Base-by-base conservation (phyloP, 345 rosid genomes). In the Hibiscus trionum region DNA sequence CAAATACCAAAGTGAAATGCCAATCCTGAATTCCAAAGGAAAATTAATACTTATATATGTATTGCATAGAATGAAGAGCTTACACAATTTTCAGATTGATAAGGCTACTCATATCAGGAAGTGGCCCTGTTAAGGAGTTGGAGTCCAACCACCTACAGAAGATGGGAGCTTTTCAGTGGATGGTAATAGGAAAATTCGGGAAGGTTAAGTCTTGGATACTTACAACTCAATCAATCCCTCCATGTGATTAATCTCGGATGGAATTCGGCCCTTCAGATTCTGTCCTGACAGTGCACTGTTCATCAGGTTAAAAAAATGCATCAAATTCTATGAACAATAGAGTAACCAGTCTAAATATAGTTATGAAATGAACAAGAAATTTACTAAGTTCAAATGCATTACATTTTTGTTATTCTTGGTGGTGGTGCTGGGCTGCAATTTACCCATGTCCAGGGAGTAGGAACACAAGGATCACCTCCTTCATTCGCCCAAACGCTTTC, bases 381-480 rank as follows among this genome's bases (percentile, higher is more conserved):
- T 52, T 49, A 69, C 24, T 17, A 70, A 70, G 47, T 49, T 58
- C 60, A 37, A 33, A 53, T 42, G 58, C 66, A 62, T 88, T 88
- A 96, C 99, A 96, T 86, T 81, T 93, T 90, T 69, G 93, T 88
- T 76, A 96, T 82, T 85, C 98, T 88, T 75, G 98, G 94, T 44
- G 96, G 88, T 31, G 82, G 53, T 11, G 86, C 83, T 70, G 82
- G 76, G 83, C 88, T 80, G 74, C 99, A 95, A 72, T 76, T 80
- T 77, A 95, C 81, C 99, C 98, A 89, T 8, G 85, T 87, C 97
- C 97, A 92, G 10, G 68, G 81, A 73, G 78, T 81, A 6, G 99
- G 99, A 62, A 90, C 80, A 77, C 99, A 95, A 59, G 99, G 99
- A 81, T 95, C 99, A 61, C 97, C 97, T 66, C 87, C 90, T 75